These are phyloP conservation scores for Dioscorea zingiberensis DNA, from an alignment of 106 monocot species.

Conservation along the genomic window DNA sequence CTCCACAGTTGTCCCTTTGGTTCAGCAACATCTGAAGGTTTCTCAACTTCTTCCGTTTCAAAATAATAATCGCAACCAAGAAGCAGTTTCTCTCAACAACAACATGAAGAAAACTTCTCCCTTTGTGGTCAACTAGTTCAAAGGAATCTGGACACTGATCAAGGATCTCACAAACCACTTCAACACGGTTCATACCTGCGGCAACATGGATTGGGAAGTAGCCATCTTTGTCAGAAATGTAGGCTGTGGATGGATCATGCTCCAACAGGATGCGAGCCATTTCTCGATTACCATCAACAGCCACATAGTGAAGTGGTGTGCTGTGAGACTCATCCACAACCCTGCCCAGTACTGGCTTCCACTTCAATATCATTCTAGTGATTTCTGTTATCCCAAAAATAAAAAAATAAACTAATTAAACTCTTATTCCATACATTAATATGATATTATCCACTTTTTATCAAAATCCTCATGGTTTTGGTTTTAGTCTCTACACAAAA, in stretches of 20 bases:
- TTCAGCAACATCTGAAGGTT: no score
- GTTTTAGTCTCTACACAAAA: no score
- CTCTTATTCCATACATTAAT: no score
- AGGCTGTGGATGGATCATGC: slow-evolving; percentile 10
- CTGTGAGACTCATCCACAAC: slow-evolving; percentile 3
- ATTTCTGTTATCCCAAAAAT: no score
- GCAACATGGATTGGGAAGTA: no score
- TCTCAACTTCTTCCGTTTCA: no score
- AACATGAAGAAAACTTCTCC: slow-evolving; percentile 44
- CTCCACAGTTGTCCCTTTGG: no score
- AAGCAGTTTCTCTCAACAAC: slow-evolving; percentile 20
- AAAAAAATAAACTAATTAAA: no score
- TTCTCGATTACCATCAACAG: slow-evolving; percentile 17
- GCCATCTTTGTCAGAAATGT: slow-evolving; percentile 28
- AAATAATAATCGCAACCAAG: no score
- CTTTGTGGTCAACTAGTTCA: slow-evolving; percentile 23
- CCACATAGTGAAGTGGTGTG: slow-evolving; percentile 46
- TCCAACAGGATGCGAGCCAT: slow-evolving; percentile 23
- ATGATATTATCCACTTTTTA: no score
- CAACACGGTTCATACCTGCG: slow-evolving; percentile 21
- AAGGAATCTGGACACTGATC: slow-evolving; percentile 21
- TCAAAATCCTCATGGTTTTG: no score
- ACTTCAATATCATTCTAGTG: slow-evolving; percentile 9
- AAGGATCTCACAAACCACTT: slow-evolving; percentile 12
- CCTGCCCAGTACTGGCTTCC: neutral